phyloP scores from a whole-genome alignment of 495 filamentous ascomycete species.

The Hypoxylon cercidicola region DNA sequence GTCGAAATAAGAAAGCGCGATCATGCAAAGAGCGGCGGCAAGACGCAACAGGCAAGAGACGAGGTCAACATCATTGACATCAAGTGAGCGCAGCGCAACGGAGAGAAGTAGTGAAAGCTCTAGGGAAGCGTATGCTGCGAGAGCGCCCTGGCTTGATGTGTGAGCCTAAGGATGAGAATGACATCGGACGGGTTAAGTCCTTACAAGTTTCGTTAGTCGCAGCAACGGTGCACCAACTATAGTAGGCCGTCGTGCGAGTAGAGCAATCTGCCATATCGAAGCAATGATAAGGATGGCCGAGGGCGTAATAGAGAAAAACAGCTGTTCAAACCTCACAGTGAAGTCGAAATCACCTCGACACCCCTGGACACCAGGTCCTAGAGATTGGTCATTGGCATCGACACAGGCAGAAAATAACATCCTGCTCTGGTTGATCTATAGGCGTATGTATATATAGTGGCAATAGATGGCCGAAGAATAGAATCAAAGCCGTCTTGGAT shows the following conservation, averaged over 20 bases:
- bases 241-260: slow-evolving; percentile 46
- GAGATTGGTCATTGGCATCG: slow-evolving; percentile 29
- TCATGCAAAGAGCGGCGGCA: slow-evolving; percentile 45
- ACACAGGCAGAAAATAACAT: slow-evolving; percentile 29
- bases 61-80: slow-evolving; percentile 44
- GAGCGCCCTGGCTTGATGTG: slow-evolving; percentile 23
- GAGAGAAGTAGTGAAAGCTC: slow-evolving; percentile 50
- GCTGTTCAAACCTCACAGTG: slow-evolving; percentile 58
- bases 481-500: no score
- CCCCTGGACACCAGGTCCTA: slow-evolving; percentile 32
- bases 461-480: no score
- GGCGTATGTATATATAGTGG: no score
- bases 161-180: slow-evolving; percentile 5
- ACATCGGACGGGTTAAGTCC: background rate
- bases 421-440: background rate
- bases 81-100: slow-evolving; percentile 38
- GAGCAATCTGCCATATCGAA: slow-evolving; percentile 49
- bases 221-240: slow-evolving; percentile 51
- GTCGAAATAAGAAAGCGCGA: slow-evolving; percentile 46
- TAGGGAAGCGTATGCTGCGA: slow-evolving; percentile 45
- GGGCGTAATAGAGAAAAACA: slow-evolving; percentile 58
- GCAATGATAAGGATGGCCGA: slow-evolving; percentile 52
- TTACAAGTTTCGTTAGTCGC: slow-evolving; percentile 52
- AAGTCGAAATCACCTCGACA: slow-evolving; percentile 57
- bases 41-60: slow-evolving; percentile 45